Percentiles rank a stretch among this genome's conserved stretches.
These are phyloP conservation scores for Aschersonia sp. DNA, from an alignment of 2,329 filamentous ascomycete genomes.

Conservation along the genomic window DNA sequence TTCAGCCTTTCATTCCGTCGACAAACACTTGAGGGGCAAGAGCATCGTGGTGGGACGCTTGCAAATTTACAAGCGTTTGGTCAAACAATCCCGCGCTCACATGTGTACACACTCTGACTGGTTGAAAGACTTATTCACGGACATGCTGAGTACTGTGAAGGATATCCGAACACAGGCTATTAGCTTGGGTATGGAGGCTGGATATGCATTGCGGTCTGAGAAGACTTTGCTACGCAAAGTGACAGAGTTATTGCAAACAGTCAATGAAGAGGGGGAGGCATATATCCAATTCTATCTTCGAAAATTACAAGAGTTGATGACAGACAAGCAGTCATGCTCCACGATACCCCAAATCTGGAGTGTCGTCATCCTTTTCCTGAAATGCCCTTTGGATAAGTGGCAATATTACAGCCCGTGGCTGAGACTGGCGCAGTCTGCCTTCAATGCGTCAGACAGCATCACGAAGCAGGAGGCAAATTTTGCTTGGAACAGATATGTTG, in stretches of 20 bases:
- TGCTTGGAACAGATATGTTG: slow-evolving; percentile 78
- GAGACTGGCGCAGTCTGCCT: slow-evolving; percentile 63
- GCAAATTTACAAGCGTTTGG: slow-evolving; percentile 61
- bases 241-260: slow-evolving; percentile 43
- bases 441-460: slow-evolving; percentile 60
- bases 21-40: slow-evolving; percentile 62
- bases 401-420: slow-evolving; percentile 62
- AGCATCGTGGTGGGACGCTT: slow-evolving; percentile 66
- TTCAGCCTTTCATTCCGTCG: slow-evolving; percentile 54
- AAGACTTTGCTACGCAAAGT: slow-evolving; percentile 52
- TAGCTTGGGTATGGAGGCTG: slow-evolving; percentile 55
- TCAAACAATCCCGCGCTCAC: slow-evolving; percentile 52
- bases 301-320: slow-evolving; percentile 53
- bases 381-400: slow-evolving; percentile 54
- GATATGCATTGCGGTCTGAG: slow-evolving; percentile 54
- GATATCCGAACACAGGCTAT: slow-evolving; percentile 68
- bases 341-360: slow-evolving; percentile 84
- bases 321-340: slow-evolving; percentile 32
- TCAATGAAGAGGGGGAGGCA: slow-evolving; percentile 31
- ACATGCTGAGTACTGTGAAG: slow-evolving; percentile 63
- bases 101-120: slow-evolving; percentile 66
- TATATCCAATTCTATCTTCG: slow-evolving; percentile 57
- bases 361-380: slow-evolving; percentile 63
- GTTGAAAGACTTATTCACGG: slow-evolving; percentile 69
- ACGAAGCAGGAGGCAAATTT: slow-evolving; percentile 65